Percentiles rank a stretch among this genome's conserved stretches.
These are phyloP conservation scores for Cynara cardunculus DNA, from an alignment of 129 eudicot genomes.

Conservation along the genomic window DNA sequence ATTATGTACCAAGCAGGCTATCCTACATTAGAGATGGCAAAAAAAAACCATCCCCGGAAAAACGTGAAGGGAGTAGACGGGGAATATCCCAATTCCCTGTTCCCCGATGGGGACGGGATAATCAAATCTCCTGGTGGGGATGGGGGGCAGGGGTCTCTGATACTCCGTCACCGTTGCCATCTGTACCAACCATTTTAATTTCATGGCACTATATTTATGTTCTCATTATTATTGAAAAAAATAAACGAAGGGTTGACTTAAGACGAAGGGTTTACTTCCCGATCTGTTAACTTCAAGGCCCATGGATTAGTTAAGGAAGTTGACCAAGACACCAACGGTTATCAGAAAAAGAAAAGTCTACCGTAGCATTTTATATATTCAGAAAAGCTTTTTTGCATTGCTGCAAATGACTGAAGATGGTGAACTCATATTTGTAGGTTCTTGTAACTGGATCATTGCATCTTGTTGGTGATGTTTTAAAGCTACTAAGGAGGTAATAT, in stretches of 20 bases:
- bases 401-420: background rate
- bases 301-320: background rate
- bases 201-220: too few species aligned
- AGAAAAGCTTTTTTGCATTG: background rate
- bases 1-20: too few species aligned
- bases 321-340: too few species aligned
- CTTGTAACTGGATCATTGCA: conserved; percentile 90
- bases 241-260: background rate
- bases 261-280: too few species aligned
- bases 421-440: conserved; percentile 41
- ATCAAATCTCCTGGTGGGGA: too few species aligned
- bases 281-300: too few species aligned
- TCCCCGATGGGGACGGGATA: too few species aligned
- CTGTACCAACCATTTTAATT: too few species aligned
- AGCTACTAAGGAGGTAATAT: conserved; percentile 54
- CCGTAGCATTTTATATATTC: background rate
- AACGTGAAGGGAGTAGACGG: background rate
- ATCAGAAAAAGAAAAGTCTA: background rate
- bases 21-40: too few species aligned
- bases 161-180: too few species aligned
- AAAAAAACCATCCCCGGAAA: background rate
- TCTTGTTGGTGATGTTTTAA: conserved; percentile 88
- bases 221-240: background rate
- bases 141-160: too few species aligned
- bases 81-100: background rate